phyloP scores from a whole-genome alignment of 2,329 filamentous ascomycete species.

The Alternaria triticimaculans region DNA sequence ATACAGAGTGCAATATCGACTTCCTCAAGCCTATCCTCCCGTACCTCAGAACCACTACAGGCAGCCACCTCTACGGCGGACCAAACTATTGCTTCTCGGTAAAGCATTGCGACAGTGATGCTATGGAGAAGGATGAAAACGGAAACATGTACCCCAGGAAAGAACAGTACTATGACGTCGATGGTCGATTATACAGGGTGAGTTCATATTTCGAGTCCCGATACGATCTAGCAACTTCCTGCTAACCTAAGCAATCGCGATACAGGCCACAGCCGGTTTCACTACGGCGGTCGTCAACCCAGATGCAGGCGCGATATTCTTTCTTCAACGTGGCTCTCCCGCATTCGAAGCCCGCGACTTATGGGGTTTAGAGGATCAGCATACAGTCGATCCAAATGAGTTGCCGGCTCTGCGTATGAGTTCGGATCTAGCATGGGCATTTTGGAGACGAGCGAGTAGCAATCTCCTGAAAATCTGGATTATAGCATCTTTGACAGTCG shows the following conservation, averaged over 20 bases:
- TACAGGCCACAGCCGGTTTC: not conserved
- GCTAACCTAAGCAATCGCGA: not conserved
- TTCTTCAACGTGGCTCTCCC: not conserved
- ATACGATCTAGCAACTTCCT: not conserved
- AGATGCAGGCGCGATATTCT: not conserved
- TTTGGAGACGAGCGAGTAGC: not conserved
- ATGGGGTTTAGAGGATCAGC: not conserved
- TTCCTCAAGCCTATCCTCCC: not conserved
- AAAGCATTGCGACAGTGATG: not conserved
- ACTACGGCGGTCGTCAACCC: not conserved
- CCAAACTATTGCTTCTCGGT: not conserved
- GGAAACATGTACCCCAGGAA: not conserved
- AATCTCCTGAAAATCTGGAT: not conserved
- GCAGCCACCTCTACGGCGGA: not conserved
- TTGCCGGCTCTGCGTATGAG: conserved; percentile 2
- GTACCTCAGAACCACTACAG: not conserved
- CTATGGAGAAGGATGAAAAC: not conserved
- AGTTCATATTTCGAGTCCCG: not conserved
- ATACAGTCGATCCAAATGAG: not conserved
- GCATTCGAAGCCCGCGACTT: not conserved
- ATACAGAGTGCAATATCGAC: not conserved
- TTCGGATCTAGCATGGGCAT: conserved; percentile 5
- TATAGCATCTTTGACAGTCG: not conserved
- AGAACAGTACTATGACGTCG: not conserved
- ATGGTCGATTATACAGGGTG: conserved; percentile 2